Base-by-base conservation (phyloP, 805 yeast species). In the Candida argentea region DNA sequence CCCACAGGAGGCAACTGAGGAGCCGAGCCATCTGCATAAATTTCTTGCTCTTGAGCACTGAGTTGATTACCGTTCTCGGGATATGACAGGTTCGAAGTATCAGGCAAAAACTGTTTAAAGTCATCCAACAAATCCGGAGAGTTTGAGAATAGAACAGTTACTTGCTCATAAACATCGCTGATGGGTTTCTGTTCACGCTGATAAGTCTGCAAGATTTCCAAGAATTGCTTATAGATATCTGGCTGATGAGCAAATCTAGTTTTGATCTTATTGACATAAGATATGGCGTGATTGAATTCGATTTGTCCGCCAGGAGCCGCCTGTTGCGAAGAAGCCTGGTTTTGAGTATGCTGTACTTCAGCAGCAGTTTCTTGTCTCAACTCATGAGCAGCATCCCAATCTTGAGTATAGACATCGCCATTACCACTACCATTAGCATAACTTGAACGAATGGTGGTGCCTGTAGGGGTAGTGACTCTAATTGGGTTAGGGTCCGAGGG, bases 151-250 rank as follows among this genome's bases (percentile, higher is more conserved):
- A 91, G 63, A 5, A 75, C 67, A 1, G 95, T 81, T 3, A 91
- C 95, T 50, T 91, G 96, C 31, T 84, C 80, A 46, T 91, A 91
- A 8, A 91, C 98, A 47, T 91, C 97, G 28, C 84, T 78, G 29
- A 91, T 91, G 26, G 95, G 95, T 47, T 85, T 81, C 48, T 86
- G 94, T 48, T 89, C 98, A 38, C 94, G 75, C 60, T 91, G 98
- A 50, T 89, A 91, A 25, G 96, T 89, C 53, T 91, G 98, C 42
- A 91, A 62, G 33, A 89, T 91, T 52, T 91, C 98, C 55, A 93
- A 63, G 43, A 91, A 91, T 43, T 78, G 86, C 57, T 91, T 91
- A 63, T 91, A 91, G 33, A 87, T 85, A 45, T 89, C 96, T 1
- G 98, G 98, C 52, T 87, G 94, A 45, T 76, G 72, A 13, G 94